Evolutionary conservation across 2,329 filamentous ascomycete species (phyloP), one percentile per base, ranked within the genome.

Genomic region (Apiospora phragmitis): DNA sequence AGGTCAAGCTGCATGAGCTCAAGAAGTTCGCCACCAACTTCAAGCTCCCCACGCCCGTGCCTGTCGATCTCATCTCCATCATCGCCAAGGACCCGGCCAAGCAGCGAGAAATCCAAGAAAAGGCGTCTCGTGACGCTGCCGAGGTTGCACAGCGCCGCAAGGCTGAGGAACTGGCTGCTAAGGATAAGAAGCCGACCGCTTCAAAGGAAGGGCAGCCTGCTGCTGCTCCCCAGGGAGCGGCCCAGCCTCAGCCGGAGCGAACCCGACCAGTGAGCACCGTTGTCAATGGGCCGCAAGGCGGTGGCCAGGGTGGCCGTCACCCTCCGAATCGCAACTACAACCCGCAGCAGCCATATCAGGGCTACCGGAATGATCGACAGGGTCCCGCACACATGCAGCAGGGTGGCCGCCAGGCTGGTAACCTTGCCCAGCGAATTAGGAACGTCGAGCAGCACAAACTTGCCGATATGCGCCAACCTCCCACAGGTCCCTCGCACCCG

Each of bases 41-140:
- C 86, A 98, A 98, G 83, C 88, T 99, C 24, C 92, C 93, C 67
- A 98, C 95, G 3, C 94, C 95, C 7, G 94, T 99, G 14, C 96
- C 96, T 1, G 91, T 89, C 68, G 96, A 99, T 81, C 84, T 99
- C 45, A 94, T 99, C 38, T 92, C 94, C 1, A 99, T 99, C 75
- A 92, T 99, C 72, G 95, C 96, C 71, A 99, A 98, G 80, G 96
- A 99, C 79, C 94, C 94, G n/a, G 88, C 86, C 65, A 99, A 98
- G 84, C 96, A 98, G 82, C 91, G 94, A 77, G 91, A 95, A 78
- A 98, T 99, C 73, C 92, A 97, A 77, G 92, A 94, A 76, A 97
- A 95, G 81, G 94, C 94, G 1, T 90, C 93, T 72, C 89, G 90
- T 77, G 92, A 95, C 74, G 91, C 90, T 2, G 91, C 94, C 73